Evolutionary conservation across 2,329 filamentous ascomycete genomes (phyloP), one percentile per base, ranked within the genome.

Genomic region (Penicillium glabrum): DNA sequence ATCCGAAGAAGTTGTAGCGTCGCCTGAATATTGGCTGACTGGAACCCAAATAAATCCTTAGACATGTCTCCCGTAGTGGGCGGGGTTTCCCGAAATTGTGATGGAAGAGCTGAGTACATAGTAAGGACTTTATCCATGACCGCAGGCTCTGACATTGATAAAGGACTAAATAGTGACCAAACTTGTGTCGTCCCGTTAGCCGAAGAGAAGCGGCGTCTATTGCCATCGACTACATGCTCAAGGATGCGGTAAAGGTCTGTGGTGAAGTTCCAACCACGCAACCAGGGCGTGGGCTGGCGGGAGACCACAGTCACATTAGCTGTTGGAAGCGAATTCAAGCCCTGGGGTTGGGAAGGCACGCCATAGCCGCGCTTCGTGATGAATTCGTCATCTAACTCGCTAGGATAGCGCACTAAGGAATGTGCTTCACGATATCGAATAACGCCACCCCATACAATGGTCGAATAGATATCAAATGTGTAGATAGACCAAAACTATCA

Each of bases 231-330:
- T 11, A 77, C 78, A 60, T 85, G 81, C 61, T 85, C 83, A 21
- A 86, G 69, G 9, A 84, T 75, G 8, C 82, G 78, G 62, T 84
- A 85, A 0, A 85, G 69, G 61, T 85, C 82, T 0, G 81, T 83
- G 9, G 78, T 81, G 57, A 83, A 84, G 66, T 85, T 85, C 81
- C 81, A 85, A 19, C 83, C 83, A 45, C 76, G 75, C 7, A 85
- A 68, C 83, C 83, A 85, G 55, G 72, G 66, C 26, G 63, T 61
- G 6, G 58, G 60, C 14, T 59, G 56, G 5, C 58, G 58, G 27
- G 63, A 59, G 13, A 61, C 57, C 5, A 57, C 53, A 0, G 54
- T 58, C 54, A 7, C 57, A 35, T 9, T 53, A 57, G 51, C 57
- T 54, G 5, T 56, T 19, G 4, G 59, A 53, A 13, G 53, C 8